A percentile compares a stretch with the other conserved stretches of the same genome.
These are phyloP conservation scores for Tetradesmus obliquus DNA, from an alignment of 139 green algal species.

Conservation along the genomic window DNA sequence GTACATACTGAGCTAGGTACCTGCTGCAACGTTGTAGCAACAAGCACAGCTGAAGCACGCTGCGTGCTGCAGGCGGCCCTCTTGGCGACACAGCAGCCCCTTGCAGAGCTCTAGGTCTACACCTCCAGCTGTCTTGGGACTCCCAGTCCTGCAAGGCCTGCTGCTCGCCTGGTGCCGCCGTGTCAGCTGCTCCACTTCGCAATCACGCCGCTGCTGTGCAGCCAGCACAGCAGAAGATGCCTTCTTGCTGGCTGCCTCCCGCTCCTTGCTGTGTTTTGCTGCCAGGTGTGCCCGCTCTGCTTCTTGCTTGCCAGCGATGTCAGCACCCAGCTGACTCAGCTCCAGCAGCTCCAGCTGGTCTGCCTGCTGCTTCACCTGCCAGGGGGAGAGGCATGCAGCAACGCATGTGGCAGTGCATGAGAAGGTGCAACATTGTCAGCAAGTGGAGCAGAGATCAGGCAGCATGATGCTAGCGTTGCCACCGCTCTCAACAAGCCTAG, in stretches of 20 bases:
- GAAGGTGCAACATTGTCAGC: background rate
- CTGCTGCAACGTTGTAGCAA: too few relatives aligned
- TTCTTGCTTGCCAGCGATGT: background rate
- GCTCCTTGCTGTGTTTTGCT: conserved; percentile 28
- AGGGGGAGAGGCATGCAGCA: background rate
- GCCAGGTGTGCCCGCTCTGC: background rate
- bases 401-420: background rate
- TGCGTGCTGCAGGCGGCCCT: too few relatives aligned
- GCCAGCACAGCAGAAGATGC: conserved; percentile 5
- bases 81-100: too few relatives aligned
- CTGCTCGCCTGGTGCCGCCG: conserved; percentile 33
- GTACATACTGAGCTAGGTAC: background rate
- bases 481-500: background rate
- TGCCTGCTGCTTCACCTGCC: conserved; percentile 39
- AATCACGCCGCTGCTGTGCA: conserved; percentile 8
- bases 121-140: background rate
- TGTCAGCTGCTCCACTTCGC: conserved; percentile 24
- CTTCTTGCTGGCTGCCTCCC: conserved; percentile 6
- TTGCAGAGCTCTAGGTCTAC: too few relatives aligned
- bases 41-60: too few relatives aligned
- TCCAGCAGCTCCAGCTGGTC: conserved; percentile 28
- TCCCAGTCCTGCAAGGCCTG: background rate
- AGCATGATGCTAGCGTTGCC: background rate
- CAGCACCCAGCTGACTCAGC: background rate
- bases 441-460: background rate